Evolutionary conservation across 164 flowering plant genomes (phyloP), one percentile per base, ranked within the genome.

Genomic region (Annona squamosa): DNA sequence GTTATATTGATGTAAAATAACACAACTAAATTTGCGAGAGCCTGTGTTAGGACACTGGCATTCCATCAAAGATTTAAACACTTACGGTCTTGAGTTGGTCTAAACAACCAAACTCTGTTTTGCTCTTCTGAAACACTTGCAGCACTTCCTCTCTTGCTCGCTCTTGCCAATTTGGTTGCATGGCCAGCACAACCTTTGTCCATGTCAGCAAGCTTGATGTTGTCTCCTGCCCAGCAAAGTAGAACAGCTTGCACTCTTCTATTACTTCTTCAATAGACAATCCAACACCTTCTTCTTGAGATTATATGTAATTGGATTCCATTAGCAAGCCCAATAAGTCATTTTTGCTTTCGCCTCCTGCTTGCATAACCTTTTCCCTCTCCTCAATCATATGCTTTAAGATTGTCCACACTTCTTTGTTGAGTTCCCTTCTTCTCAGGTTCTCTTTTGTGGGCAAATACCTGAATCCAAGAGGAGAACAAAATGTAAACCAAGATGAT

Each of bases 171-270:
- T 69, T 71, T 0, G 71, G 84, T 48, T 88, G 83, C 79, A 84
- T 78, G 5, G 81, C 63, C 61, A 88, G 71, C 45, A 83, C 26
- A 7, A 86, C 46, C 59, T 82, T 70, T 0, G 87, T 76, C 91
- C 90, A 87, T 44, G 84, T 77, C 18, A 86, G 56, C 84, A 57
- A 75, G 44, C 52, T 73, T 9, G 87, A 67, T 13, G 88, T 86
- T 48, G 87, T 86, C 61, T 86, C 88, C 69, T 83, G 82, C n/a
- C 86, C 85, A 4, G 86, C 87, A 44, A 84, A 72, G 80, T 82
- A 83, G 70, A 87, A 86, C 13, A 74, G 48, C 74, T 83, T 86
- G 77, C 89, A 85, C 72, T 70, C 72, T 16, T 37, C 72, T 26
- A 70, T 52, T 16, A 70, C 63, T 2, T 70, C 72, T 17, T 70